A percentile compares a stretch with the other conserved stretches of the same genome.
Conservation (phyloP, 805 yeast species). For the Nakazawaea ernobii region DNA sequence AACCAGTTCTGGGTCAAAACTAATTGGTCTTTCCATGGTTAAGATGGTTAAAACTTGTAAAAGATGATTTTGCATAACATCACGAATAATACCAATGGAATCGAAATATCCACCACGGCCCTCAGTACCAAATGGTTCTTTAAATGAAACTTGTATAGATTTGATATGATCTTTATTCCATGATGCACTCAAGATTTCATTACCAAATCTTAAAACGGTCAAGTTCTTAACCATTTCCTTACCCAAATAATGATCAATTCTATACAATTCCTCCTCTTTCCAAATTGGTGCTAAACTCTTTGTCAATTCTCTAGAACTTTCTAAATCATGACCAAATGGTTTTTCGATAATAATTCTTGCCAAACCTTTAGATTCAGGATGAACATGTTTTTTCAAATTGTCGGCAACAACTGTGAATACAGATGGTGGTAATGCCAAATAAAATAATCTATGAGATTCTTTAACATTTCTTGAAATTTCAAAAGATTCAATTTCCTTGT, state of each 20-base stretch:
- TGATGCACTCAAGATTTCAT: constrained; percentile 77
- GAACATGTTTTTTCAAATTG: constrained; percentile 62
- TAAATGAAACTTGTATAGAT: constrained; percentile 84
- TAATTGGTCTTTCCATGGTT: constrained; percentile 93
- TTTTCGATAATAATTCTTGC: constrained; percentile 89
- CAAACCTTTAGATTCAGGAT: constrained; percentile 57
- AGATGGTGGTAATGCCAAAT: constrained; percentile 92
- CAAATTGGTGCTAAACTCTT: constrained; percentile 75
- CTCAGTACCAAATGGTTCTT: constrained; percentile 98
- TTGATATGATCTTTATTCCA: constrained; percentile 82
- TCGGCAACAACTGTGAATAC: constrained; percentile 78
- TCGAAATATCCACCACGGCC: constrained; percentile 99
- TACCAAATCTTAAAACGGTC: constrained; percentile 84
- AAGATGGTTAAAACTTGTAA: constrained; percentile 86
- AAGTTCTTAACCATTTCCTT: constrained; percentile 97
- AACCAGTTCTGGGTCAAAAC: constrained; percentile 87
- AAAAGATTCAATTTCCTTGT: constrained; percentile 46
- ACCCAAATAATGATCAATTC: constrained; percentile 97
- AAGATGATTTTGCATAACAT: constrained; percentile 96
- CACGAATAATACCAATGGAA: constrained; percentile 90
- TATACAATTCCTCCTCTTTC: constrained; percentile 84
- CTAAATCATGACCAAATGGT: constrained; percentile 94
- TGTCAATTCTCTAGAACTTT: constrained; percentile 73
- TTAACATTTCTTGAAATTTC: constrained; percentile 43
- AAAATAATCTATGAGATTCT: constrained; percentile 75